Percentiles rank a stretch among this genome's conserved stretches.
Conservation (phyloP, 148 eudicot genomes). For the Rhododendron kiyosumense region DNA sequence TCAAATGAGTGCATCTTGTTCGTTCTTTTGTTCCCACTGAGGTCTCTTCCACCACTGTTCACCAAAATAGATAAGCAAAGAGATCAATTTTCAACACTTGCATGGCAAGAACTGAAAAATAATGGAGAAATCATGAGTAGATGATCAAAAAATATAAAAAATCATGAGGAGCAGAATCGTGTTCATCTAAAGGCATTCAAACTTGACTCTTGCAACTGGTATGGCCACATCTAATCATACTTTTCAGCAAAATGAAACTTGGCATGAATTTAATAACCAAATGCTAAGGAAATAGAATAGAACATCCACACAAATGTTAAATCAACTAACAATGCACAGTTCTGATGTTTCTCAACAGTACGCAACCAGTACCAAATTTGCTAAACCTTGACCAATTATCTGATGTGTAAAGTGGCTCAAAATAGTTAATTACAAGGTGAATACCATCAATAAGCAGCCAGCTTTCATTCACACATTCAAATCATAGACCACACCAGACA, state of each 20-base stretch:
- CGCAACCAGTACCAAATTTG: not conserved
- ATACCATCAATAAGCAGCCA: not conserved
- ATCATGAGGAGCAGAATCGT: not conserved
- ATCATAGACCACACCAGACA: not conserved
- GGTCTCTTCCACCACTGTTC: constrained; percentile 92
- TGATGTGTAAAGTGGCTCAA: not conserved
- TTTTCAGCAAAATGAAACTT: not conserved
- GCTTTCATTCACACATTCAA: not conserved
- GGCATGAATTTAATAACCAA: not conserved
- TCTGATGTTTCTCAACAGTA: not conserved
- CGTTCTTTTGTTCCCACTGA: constrained; percentile 88
- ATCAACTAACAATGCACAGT: not conserved
- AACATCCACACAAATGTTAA: not conserved
- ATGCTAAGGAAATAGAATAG: not conserved
- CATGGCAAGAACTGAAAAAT: not conserved
- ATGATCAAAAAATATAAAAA: no score
- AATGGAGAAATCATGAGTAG: not conserved
- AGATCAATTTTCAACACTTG: not conserved
- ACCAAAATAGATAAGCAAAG: not conserved
- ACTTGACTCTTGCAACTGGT: no score
- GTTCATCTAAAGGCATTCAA: not conserved
- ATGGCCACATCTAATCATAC: not conserved
- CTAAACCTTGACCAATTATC: not conserved
- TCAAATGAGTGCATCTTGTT: constrained; percentile 83
- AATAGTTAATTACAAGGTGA: not conserved